Conservation (phyloP, 2,329 filamentous ascomycete genomes). For the Exophiala bonariae region DNA sequence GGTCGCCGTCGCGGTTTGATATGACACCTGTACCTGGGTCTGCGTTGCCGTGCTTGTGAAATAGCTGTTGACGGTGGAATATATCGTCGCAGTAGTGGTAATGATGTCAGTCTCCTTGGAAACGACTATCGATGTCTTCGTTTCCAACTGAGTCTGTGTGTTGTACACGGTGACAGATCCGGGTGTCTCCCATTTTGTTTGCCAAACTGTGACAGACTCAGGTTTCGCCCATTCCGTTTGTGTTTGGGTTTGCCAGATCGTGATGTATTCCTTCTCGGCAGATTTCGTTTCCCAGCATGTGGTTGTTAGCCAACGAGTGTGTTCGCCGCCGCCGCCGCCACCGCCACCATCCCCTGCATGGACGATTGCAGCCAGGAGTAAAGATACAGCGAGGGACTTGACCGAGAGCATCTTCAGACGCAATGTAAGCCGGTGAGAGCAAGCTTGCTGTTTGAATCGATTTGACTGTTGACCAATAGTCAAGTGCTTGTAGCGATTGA, state of each 20-base stretch:
- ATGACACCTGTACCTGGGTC: not conserved
- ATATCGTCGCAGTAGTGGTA: not conserved
- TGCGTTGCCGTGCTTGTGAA: not conserved
- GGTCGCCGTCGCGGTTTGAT: not conserved
- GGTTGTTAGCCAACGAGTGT: too few relatives aligned
- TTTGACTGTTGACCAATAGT: too few relatives aligned
- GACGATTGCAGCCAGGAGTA: too few relatives aligned
- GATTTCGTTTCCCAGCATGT: too few relatives aligned
- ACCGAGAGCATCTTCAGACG: too few relatives aligned
- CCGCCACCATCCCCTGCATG: too few relatives aligned
- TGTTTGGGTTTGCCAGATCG: not conserved
- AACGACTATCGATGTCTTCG: not conserved
- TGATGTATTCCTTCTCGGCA: conserved; percentile 2
- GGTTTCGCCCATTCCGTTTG: not conserved
- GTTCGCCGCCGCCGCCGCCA: too few relatives aligned
- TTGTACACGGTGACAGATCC: not conserved
- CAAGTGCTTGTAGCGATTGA: too few relatives aligned
- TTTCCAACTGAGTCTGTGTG: not conserved
- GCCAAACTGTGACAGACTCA: not conserved
- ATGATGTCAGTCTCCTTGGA: not conserved
- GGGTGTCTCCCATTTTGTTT: not conserved
- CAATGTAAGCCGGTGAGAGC: too few relatives aligned
- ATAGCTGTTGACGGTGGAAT: not conserved
- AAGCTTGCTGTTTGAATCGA: too few relatives aligned
- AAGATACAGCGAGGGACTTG: too few relatives aligned